These are phyloP conservation scores for Calonectria crousiana DNA, from an alignment of 2,329 filamentous ascomycete genomes.

Conservation along the genomic window DNA sequence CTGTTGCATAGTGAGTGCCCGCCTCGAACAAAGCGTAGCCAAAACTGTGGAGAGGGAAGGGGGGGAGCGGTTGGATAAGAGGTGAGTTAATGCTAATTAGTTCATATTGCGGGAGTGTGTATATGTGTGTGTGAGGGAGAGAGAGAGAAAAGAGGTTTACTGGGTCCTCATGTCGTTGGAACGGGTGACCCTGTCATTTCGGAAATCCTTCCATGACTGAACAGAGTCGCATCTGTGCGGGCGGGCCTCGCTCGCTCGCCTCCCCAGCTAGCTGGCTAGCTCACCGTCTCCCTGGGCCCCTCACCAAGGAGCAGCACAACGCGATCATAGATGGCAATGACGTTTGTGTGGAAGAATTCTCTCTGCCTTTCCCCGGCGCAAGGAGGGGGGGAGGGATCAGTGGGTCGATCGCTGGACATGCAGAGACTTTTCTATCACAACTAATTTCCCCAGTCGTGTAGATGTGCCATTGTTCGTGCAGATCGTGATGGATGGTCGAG, in stretches of 20 bases:
- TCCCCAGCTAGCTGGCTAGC: background rate
- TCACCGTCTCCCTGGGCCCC: background rate
- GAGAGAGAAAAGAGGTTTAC: background rate
- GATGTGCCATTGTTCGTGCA: conserved; percentile 3
- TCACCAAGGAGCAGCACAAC: background rate
- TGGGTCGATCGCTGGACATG: background rate
- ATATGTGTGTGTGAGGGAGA: too few species aligned
- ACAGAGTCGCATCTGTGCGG: background rate
- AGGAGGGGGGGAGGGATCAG: background rate
- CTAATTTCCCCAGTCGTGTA: conserved; percentile 21
- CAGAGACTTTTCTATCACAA: background rate
- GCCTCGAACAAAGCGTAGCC: background rate
- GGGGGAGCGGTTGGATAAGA: background rate
- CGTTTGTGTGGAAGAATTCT: background rate
- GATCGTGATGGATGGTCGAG: conserved; percentile 11
- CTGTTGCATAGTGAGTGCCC: conserved; percentile 11
- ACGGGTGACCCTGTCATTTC: conserved; percentile 42
- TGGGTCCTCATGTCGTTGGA: conserved; percentile 39
- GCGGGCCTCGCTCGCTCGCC: too few species aligned
- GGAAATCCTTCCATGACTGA: conserved; percentile 15
- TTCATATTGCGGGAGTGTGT: background rate
- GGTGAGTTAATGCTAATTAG: background rate
- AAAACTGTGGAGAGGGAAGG: background rate
- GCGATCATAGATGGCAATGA: background rate
- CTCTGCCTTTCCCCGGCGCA: too few species aligned